A percentile compares a stretch with the other conserved stretches of the same genome.
phyloP scores from a whole-genome alignment of 2,329 filamentous ascomycete genomes.

The Myotisia sp. region DNA sequence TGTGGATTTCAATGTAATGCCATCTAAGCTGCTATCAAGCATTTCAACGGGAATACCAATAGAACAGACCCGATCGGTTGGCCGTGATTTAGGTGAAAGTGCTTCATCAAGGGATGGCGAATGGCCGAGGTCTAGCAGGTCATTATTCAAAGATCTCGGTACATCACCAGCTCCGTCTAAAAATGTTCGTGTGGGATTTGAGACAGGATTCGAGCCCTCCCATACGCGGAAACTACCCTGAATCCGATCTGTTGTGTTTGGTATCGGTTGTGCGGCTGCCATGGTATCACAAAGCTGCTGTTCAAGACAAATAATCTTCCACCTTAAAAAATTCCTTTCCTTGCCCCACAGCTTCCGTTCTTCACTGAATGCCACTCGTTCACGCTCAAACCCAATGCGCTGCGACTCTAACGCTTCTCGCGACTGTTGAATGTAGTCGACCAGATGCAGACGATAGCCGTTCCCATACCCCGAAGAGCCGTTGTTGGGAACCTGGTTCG shows the following conservation, averaged over 20 bases:
- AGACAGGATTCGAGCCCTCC: conserved; percentile 29
- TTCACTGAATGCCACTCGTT: conserved; percentile 28
- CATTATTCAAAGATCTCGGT: conserved; percentile 16
- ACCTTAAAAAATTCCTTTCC: conserved; percentile 28
- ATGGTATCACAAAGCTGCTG: conserved; percentile 13
- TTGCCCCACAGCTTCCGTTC: conserved; percentile 33
- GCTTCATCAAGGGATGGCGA: conserved; percentile 27
- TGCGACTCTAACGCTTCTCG: conserved; percentile 27
- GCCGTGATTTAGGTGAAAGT: conserved; percentile 24
- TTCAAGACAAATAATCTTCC: conserved; percentile 30
- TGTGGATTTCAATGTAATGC: conserved; percentile 34
- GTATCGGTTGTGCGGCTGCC: not conserved
- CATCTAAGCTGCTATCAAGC: conserved; percentile 33
- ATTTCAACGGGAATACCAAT: conserved; percentile 31
- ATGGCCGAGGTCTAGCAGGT: conserved; percentile 18
- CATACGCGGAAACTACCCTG: conserved; percentile 24
- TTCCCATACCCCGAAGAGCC: too few relatives aligned
- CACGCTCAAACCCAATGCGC: conserved; percentile 25
- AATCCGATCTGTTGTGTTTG: not conserved
- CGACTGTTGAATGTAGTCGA: conserved; percentile 30
- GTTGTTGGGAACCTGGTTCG: too few relatives aligned
- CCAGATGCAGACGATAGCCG: too few relatives aligned
- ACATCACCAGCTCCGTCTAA: conserved; percentile 10
- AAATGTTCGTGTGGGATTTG: conserved; percentile 32
- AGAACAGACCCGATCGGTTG: conserved; percentile 19